phyloP scores from a whole-genome alignment of 129 eudicot species.

The Scalesia atractyloides region DNA sequence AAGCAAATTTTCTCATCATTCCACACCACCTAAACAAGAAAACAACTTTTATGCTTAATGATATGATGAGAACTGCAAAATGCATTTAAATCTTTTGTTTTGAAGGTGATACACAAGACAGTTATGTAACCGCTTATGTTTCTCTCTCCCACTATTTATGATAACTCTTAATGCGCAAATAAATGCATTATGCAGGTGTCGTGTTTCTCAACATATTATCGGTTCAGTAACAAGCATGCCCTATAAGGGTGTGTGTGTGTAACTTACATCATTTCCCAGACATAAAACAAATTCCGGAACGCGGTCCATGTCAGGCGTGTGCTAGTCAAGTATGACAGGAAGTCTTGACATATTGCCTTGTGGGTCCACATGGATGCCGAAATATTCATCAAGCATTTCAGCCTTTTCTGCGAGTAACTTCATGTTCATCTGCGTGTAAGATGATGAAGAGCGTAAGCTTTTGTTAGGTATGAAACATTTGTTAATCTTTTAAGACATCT shows the following conservation, averaged over 20 bases:
- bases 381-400: conserved; percentile 87
- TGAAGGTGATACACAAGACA: too few species aligned
- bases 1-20: conserved; percentile 80
- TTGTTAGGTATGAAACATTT: neutral
- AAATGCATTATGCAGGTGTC: too few species aligned
- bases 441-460: conserved; percentile 12
- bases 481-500: neutral
- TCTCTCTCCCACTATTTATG: too few species aligned
- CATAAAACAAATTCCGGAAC: conserved; percentile 86
- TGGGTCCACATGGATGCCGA: conserved; percentile 63
- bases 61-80: too few species aligned
- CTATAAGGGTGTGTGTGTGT: neutral
- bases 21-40: conserved; percentile 72
- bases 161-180: too few species aligned
- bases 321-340: conserved; percentile 92
- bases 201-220: too few species aligned
- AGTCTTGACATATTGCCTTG: conserved; percentile 82
- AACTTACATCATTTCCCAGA: conserved; percentile 91
- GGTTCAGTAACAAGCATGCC: too few species aligned
- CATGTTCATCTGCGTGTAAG: conserved; percentile 65
- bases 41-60: neutral
- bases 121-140: too few species aligned
- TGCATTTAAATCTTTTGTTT: too few species aligned
- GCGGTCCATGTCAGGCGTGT: conserved; percentile 98
- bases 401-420: conserved; percentile 65